phyloP scores from a whole-genome alignment of 2,329 filamentous ascomycete species.

The Talaromyces islandicus region DNA sequence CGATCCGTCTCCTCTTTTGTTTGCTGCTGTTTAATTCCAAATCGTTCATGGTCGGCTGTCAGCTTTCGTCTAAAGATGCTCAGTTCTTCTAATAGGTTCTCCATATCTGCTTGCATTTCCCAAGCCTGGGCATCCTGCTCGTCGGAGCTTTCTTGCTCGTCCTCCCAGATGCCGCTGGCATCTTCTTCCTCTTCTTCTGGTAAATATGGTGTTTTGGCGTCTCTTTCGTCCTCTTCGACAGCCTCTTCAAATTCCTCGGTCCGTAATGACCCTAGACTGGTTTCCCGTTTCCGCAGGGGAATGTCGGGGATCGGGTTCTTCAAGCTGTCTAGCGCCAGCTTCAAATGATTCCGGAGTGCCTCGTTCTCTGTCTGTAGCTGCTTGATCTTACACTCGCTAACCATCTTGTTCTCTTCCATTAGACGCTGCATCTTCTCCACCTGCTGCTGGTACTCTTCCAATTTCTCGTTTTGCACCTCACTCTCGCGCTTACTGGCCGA shows the following conservation, averaged over 20 bases:
- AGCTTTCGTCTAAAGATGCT: slow-evolving; percentile 79
- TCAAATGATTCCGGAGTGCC: slow-evolving; percentile 77
- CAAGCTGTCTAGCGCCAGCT: slow-evolving; percentile 75
- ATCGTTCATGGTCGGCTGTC: slow-evolving; percentile 59
- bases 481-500: slow-evolving; percentile 67
- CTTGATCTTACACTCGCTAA: slow-evolving; percentile 90
- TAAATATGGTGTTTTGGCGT: slow-evolving; percentile 26
- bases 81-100: slow-evolving; percentile 74
- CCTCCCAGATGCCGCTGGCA: slow-evolving; percentile 35
- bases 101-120: slow-evolving; percentile 77
- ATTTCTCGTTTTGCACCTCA: slow-evolving; percentile 69
- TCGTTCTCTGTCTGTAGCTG: slow-evolving; percentile 87
- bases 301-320: slow-evolving; percentile 78
- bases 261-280: slow-evolving; percentile 20
- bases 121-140: slow-evolving; percentile 41
- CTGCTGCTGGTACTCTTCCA: slow-evolving; percentile 92
- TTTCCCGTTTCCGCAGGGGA: slow-evolving; percentile 26
- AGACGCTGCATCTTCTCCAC: slow-evolving; percentile 86
- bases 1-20: slow-evolving; percentile 18
- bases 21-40: slow-evolving; percentile 22
- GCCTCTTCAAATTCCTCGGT: slow-evolving; percentile 45
- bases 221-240: slow-evolving; percentile 48
- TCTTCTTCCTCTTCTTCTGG: slow-evolving; percentile 19
- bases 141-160: slow-evolving; percentile 38
- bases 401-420: slow-evolving; percentile 89